A percentile compares a stretch with the other conserved stretches of the same genome.
Conservation (phyloP, 2,329 filamentous ascomycete genomes). For the Pestalotiopsis sp. region DNA sequence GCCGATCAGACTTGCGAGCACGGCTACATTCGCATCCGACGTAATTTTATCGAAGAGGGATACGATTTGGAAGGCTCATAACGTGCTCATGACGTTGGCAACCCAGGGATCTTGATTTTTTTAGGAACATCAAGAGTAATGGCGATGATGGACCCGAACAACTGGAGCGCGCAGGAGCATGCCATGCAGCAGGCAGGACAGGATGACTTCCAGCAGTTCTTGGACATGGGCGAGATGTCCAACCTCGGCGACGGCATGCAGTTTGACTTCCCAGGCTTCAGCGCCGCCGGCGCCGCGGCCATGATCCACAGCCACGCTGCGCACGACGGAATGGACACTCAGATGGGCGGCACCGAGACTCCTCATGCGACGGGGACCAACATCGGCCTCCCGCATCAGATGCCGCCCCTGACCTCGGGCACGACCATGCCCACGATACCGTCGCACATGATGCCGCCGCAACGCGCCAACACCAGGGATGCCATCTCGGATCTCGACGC, state of each 20-base stretch:
- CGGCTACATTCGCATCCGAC: not conserved
- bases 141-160: slow-evolving; percentile 55
- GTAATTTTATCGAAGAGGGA: not conserved
- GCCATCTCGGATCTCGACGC: slow-evolving; percentile 64
- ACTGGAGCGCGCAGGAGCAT: slow-evolving; percentile 62
- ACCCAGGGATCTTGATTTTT: not conserved
- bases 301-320: slow-evolving; percentile 40
- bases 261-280: slow-evolving; percentile 64
- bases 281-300: slow-evolving; percentile 38
- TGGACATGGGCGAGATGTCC: slow-evolving; percentile 62
- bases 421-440: slow-evolving; percentile 49
- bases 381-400: slow-evolving; percentile 46
- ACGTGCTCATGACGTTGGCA: slow-evolving; percentile 7
- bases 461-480: slow-evolving; percentile 47
- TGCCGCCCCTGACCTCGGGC: slow-evolving; percentile 51
- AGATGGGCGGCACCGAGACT: slow-evolving; percentile 50
- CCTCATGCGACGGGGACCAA: slow-evolving; percentile 39
- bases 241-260: slow-evolving; percentile 56
- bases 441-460: slow-evolving; percentile 47
- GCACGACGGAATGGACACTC: slow-evolving; percentile 49
- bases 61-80: not conserved
- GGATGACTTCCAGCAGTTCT: slow-evolving; percentile 67
- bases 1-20: not conserved
- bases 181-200: slow-evolving; percentile 53
- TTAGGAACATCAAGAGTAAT: slow-evolving; percentile 20